phyloP scores from a whole-genome alignment of 805 yeast species.

The Metschnikowia kunwiensis region DNA sequence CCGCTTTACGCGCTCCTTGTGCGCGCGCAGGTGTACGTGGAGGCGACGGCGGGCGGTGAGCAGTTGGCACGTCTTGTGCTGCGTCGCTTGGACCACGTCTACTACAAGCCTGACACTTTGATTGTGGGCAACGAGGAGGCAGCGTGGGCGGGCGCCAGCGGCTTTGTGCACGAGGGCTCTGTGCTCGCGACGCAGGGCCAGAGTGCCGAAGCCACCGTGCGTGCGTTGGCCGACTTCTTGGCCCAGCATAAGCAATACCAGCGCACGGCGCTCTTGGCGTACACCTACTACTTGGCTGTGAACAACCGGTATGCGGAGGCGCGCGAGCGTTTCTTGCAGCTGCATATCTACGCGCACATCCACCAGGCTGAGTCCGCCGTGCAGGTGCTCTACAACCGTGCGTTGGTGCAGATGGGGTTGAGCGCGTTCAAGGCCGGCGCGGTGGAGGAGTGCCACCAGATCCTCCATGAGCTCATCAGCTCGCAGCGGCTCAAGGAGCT shows the following conservation, averaged over 20 bases:
- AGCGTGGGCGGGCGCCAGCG: conserved; percentile 63
- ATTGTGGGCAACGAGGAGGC: conserved; percentile 63
- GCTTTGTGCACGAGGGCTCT: conserved; percentile 22
- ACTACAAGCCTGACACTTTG: conserved; percentile 82
- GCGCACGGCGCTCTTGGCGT: conserved; percentile 79
- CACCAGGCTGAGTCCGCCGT: conserved; percentile 80
- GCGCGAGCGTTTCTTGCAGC: conserved; percentile 80
- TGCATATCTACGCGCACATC: conserved; percentile 80
- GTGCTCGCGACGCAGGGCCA: conserved; percentile 32
- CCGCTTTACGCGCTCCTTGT: conserved; percentile 70
- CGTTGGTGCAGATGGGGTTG: conserved; percentile 91
- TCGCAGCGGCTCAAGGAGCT: conserved; percentile 86
- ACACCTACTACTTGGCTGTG: conserved; percentile 88
- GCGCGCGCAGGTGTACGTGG: conserved; percentile 84
- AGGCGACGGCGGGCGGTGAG: conserved; percentile 54
- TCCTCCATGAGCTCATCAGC: conserved; percentile 82
- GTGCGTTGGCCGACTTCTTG: conserved; percentile 61
- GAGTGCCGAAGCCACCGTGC: conserved; percentile 50
- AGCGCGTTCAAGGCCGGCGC: conserved; percentile 92
- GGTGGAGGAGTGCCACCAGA: conserved; percentile 81
- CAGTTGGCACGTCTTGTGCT: conserved; percentile 71
- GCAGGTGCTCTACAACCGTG: conserved; percentile 92
- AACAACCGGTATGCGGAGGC: conserved; percentile 81
- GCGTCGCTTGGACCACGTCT: conserved; percentile 87
- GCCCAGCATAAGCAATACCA: conserved; percentile 64